A percentile compares a stretch with the other conserved stretches of the same genome.
These are phyloP conservation scores for Punica granatum DNA, from an alignment of 345 rosid genomes.

Conservation along the genomic window DNA sequence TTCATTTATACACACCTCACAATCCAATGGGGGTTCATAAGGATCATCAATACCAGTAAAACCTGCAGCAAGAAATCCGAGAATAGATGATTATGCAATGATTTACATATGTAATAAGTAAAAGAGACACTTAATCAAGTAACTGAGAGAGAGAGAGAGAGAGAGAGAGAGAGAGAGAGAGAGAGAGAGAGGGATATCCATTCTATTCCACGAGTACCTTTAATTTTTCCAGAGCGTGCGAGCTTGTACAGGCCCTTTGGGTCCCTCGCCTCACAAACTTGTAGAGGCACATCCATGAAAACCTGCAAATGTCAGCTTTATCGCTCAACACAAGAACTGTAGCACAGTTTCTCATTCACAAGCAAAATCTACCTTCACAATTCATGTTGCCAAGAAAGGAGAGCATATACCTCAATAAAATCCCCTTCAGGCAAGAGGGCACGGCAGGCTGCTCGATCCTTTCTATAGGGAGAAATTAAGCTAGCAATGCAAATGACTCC, in stretches of 20 bases:
- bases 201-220: conserved; percentile 29
- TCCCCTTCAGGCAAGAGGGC: conserved; percentile 64
- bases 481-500: conserved; percentile 80
- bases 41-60: conserved; percentile 81
- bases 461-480: conserved; percentile 81
- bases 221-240: conserved; percentile 82
- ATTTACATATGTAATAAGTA: background rate
- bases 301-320: conserved; percentile 30
- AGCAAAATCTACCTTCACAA: background rate
- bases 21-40: conserved; percentile 56
- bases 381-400: background rate
- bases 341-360: background rate
- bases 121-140: background rate
- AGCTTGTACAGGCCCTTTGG: conserved; percentile 88
- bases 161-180: background rate
- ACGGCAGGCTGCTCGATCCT: conserved; percentile 63
- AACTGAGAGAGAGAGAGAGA: background rate
- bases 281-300: conserved; percentile 66
- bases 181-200: background rate
- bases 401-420: conserved; percentile 52
- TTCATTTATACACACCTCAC: conserved; percentile 38
- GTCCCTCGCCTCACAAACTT: conserved; percentile 72
- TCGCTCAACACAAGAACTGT: conserved; percentile 1
- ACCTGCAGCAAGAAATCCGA: conserved; percentile 25
- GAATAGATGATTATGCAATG: background rate